Percentiles rank a stretch among this genome's conserved stretches.
These are phyloP conservation scores for Agapanthus africanus DNA, from an alignment of 106 monocot genomes.

Conservation along the genomic window DNA sequence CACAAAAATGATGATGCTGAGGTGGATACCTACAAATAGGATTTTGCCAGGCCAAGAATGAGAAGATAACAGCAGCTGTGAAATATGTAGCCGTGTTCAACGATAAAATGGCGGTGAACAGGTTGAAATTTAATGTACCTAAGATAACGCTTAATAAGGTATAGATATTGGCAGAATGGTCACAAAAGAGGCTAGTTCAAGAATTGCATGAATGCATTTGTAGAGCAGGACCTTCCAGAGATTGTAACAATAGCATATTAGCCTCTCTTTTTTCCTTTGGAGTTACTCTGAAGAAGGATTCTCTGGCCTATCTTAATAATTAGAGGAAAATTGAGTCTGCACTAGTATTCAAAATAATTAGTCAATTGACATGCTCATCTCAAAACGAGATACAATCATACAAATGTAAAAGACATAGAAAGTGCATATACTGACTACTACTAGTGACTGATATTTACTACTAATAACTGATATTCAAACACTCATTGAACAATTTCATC, in stretches of 20 bases:
- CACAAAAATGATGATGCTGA: not conserved
- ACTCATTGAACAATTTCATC: not conserved
- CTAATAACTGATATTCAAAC: not conserved
- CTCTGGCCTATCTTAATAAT: too few relatives aligned
- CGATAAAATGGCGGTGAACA: not conserved
- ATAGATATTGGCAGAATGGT: not conserved
- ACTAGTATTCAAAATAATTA: too few relatives aligned
- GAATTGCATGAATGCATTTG: not conserved
- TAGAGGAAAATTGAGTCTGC: too few relatives aligned
- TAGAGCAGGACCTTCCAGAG: too few relatives aligned
- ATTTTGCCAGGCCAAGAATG: not conserved
- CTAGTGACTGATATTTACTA: too few relatives aligned
- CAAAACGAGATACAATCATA: not conserved
- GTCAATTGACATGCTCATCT: not conserved
- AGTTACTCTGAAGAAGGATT: not conserved
- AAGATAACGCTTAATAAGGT: too few relatives aligned
- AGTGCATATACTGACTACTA: too few relatives aligned
- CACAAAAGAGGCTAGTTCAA: not conserved
- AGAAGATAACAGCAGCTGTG: not conserved
- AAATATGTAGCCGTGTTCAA: too few relatives aligned
- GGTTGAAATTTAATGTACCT: not conserved
- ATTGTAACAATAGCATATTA: not conserved
- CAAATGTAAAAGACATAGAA: not conserved
- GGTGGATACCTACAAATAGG: not conserved
- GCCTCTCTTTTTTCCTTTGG: not conserved